Evolutionary conservation across 163 green algal genomes (phyloP).

Genomic region (Scenedesmus sp.): DNA sequence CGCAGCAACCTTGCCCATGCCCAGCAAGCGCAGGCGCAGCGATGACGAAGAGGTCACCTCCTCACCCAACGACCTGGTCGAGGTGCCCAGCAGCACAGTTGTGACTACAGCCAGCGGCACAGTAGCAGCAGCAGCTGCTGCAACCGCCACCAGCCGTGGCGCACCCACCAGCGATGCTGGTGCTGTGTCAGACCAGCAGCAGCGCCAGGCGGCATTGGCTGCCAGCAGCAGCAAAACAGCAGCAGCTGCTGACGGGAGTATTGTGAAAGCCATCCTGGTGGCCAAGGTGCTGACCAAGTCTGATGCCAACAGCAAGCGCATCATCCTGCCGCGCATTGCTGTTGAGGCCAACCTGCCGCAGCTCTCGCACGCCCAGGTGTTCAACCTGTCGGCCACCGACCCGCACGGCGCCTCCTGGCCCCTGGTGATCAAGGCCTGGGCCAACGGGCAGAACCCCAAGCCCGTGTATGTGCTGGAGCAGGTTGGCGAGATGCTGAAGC

Average conservation of each 20-base stretch:
- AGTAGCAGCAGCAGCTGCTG: conserved; percentile 10
- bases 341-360: conserved; percentile 83
- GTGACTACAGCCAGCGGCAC: conserved; percentile 38
- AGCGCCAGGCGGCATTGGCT: neutral
- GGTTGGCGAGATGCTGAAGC: conserved; percentile 70
- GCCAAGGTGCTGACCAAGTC: conserved; percentile 84
- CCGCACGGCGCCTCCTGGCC: conserved; percentile 63
- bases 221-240: neutral
- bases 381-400: conserved; percentile 68
- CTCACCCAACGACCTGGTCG: conserved; percentile 51
- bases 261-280: conserved; percentile 72
- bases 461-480: conserved; percentile 88
- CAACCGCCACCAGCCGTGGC: neutral
- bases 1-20: conserved; percentile 47
- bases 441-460: conserved; percentile 84
- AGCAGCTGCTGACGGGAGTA: neutral
- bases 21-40: conserved; percentile 6
- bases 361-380: conserved; percentile 20
- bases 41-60: conserved; percentile 50
- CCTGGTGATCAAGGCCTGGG: conserved; percentile 80
- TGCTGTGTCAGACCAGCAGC: neutral
- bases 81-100: conserved; percentile 39
- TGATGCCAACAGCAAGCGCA: conserved; percentile 77
- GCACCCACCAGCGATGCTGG: neutral
- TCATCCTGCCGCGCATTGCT: conserved; percentile 83